A percentile compares a stretch with the other conserved stretches of the same genome.
phyloP scores from a whole-genome alignment of 2,329 filamentous ascomycete genomes.

The Ophiosphaerella narmari region DNA sequence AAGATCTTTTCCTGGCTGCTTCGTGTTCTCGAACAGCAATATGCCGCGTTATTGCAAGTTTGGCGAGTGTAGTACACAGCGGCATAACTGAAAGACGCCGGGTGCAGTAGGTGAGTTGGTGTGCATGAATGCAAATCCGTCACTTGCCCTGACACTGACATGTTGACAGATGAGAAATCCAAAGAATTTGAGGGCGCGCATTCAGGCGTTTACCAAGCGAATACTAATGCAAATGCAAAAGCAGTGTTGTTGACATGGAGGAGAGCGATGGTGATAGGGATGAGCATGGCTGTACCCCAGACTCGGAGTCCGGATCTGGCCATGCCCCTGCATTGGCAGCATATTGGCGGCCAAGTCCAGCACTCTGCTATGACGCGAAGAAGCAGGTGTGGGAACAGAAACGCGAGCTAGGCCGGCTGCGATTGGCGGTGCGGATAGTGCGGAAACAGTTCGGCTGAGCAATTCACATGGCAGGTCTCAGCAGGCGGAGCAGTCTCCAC shows the following conservation, averaged over 20 bases:
- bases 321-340: conserved; percentile 3
- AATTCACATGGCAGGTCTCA: conserved; percentile 17
- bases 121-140: neutral
- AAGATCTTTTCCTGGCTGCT: conserved; percentile 1
- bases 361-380: conserved; percentile 1
- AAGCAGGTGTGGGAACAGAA: conserved; percentile 7
- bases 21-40: too few relatives aligned
- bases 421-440: conserved; percentile 6
- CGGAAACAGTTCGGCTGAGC: conserved; percentile 16
- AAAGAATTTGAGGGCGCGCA: too few relatives aligned
- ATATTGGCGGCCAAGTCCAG: neutral
- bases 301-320: neutral
- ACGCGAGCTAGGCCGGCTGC: neutral
- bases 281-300: neutral
- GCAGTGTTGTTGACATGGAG: neutral
- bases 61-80: neutral
- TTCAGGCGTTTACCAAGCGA: too few relatives aligned
- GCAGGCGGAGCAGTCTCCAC: conserved; percentile 9
- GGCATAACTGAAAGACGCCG: neutral
- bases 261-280: too few relatives aligned
- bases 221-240: too few relatives aligned
- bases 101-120: neutral
- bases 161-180: too few relatives aligned
- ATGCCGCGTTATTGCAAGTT: neutral
- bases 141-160: neutral